A percentile compares a stretch with the other conserved stretches of the same genome.
Conservation (phyloP, 352 stramenopile genomes). For the Blastocystis sp. region DNA sequence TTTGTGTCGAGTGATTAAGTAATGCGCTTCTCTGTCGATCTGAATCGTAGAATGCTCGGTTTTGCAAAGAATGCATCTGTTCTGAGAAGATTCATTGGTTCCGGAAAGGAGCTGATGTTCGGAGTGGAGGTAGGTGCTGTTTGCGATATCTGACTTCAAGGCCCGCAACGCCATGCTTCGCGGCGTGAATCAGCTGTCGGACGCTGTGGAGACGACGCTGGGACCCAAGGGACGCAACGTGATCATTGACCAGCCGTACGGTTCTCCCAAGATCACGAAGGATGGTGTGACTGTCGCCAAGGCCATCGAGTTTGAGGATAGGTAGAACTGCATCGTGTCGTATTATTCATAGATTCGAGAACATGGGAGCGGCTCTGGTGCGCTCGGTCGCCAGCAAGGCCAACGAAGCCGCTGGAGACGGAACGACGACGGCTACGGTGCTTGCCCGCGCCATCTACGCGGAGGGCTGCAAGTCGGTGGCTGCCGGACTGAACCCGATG, state of each 20-base stretch:
- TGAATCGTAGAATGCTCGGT: conserved; percentile 22
- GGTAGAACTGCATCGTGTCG: conserved; percentile 73
- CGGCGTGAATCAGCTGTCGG: conserved; percentile 91
- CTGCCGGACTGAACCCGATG: conserved; percentile 96
- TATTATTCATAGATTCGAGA: conserved; percentile 58
- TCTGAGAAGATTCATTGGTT: conserved; percentile 29
- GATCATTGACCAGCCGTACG: conserved; percentile 95
- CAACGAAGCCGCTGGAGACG: conserved; percentile 97
- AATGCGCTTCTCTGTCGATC: too few relatives aligned
- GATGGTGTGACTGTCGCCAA: conserved; percentile 93
- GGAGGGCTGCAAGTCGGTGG: conserved; percentile 95
- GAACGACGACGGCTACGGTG: conserved; percentile 96
- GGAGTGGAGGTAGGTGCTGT: conserved; percentile 72
- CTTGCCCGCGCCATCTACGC: conserved; percentile 94
- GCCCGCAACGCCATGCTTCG: conserved; percentile 91
- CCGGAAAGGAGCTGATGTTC: conserved; percentile 96
- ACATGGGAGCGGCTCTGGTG: conserved; percentile 74
- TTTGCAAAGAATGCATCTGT: conserved; percentile 7
- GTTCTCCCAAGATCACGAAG: conserved; percentile 90
- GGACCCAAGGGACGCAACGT: conserved; percentile 98
- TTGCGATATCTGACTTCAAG: conserved; percentile 59
- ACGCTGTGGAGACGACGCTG: conserved; percentile 94
- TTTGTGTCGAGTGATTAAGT: too few relatives aligned
- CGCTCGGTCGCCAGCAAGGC: conserved; percentile 88
- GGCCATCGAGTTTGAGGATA: conserved; percentile 89